Evolutionary conservation across 1,139 yeast species (phyloP), one percentile per base, ranked within the genome.

Genomic region (Scheffersomyces parashehatae): DNA sequence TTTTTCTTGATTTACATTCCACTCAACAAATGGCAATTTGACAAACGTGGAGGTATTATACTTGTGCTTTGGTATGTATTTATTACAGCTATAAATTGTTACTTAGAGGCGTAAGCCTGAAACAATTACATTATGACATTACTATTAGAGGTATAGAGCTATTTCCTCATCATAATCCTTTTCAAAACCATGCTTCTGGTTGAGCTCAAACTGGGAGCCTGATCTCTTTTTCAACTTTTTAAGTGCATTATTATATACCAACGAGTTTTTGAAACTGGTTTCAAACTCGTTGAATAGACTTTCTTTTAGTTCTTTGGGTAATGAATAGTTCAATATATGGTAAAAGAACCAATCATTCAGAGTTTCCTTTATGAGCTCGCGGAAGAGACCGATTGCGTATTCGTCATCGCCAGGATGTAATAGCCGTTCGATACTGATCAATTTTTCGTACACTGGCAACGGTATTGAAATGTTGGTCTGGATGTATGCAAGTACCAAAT

Each of bases 371-470:
- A 66, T 57, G 13, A 67, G 44, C 11, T 51, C 54, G 28, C 56
- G 54, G 16, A 71, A 52, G 38, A 73, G 45, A 12, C 52, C 50
- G 13, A 61, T 24, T n/a, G 70, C 34, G 41, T 64, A 56, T 6
- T 55, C 61, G 35, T 55, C 60, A 35, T 65, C 61, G 13, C 50
- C 43, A 11, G 56, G 55, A 38, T 56, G 47, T 5, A 67, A 45
- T 10, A 63, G 46, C 42, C 68, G 56, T 50, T 75, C 81, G 29
- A 75, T 45, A 40, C 62, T 65, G 10, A 75, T 39, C 28, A 76
- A 52, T 52, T 73, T 77, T 31, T 59, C 68, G 56, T 59, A 71
- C 12, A 67, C 52, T n/a, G 67, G 64, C 3, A 68, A 41, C 2
- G 74, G 68, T 15, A 66, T 56, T 11, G 69, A 64, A 11, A 60